Percentiles rank a stretch among this genome's conserved stretches.
Evolutionary conservation across 768 basidiomycete genomes (phyloP).

Genomic region (Pholiota microspora): DNA sequence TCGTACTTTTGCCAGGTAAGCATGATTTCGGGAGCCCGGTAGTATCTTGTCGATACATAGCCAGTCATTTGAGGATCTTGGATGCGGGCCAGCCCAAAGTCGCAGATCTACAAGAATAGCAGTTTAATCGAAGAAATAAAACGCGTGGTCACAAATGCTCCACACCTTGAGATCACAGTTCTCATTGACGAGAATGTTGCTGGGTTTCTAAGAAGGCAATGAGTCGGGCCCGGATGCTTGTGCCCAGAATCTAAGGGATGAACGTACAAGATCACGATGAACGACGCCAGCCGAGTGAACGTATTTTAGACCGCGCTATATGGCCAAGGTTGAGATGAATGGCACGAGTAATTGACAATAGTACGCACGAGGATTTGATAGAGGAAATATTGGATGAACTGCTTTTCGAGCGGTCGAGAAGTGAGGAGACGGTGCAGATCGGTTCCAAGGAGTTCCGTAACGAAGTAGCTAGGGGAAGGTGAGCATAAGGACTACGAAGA

Average conservation of each 20-base stretch:
- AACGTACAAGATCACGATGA: conserved; percentile 86
- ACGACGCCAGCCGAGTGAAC: conserved; percentile 99
- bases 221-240: conserved; percentile 2
- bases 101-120: conserved; percentile 73
- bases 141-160: background rate
- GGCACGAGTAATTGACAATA: background rate
- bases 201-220: conserved; percentile 73
- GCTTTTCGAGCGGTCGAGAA: conserved; percentile 96
- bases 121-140: background rate
- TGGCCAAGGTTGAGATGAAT: conserved; percentile 5
- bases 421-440: conserved; percentile 97
- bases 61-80: conserved; percentile 99
- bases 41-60: conserved; percentile 98
- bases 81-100: conserved; percentile 97
- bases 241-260: background rate
- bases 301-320: conserved; percentile 94
- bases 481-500: background rate
- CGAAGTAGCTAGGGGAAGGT: conserved; percentile 77
- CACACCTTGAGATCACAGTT: conserved; percentile 96
- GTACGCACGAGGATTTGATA: conserved; percentile 91
- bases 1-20: conserved; percentile 99
- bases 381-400: conserved; percentile 99
- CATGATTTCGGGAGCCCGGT: conserved; percentile 99
- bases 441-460: conserved; percentile 96
- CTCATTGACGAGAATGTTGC: conserved; percentile 99